Evolutionary conservation across 257 asterid species (phyloP), one percentile per base, ranked within the genome.

Genomic region (Solanum verrucosum): DNA sequence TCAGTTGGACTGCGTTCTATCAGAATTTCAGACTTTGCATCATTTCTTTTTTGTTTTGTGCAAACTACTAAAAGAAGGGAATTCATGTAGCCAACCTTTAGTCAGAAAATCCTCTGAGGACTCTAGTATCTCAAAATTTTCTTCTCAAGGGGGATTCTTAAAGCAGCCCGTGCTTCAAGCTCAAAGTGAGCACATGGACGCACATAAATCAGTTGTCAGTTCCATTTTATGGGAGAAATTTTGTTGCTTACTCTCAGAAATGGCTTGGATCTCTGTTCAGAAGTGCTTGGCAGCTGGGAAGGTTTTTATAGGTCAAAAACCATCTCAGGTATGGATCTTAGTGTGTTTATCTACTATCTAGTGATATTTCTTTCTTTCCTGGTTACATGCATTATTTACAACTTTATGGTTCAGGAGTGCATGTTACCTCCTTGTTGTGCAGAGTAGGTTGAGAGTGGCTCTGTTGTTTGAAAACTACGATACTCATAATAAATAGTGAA

Each of bases 271-370:
- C 87, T 88, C 98, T 81, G 90, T 95, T 71, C 81, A 86, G 93
- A 97, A 94, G 92, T 96, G 98, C 92, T 91, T 96, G 91, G 93
- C 92, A 73, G 93, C 94, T 91, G 98, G 99, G 92, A 97, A 93
- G 93, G 89, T 93, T 89, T 95, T 94, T 92, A 84, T 92, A 33
- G 95, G 93, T 91, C 89, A 92, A 90, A 90, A 93, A 93, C 87
- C 90, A 90, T 95, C 96, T 86, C 98, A 97, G 97, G 99, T 97
- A 37, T 88, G 90, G 56, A 88, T 88, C 81, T 42, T 86, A 27
- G 38, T 67, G n/a, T 70, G 82, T 86, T 85, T 86, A 25, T 46
- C 59, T 68, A 72, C 78, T 77, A 65, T 59, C 72, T 86, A 49
- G 46, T 71, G 52, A 82, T 49, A 60, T 82, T 60, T 72, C 85